Evolutionary conservation across 306 rosid genomes (phyloP).

Genomic region (Acacia crassicarpa): DNA sequence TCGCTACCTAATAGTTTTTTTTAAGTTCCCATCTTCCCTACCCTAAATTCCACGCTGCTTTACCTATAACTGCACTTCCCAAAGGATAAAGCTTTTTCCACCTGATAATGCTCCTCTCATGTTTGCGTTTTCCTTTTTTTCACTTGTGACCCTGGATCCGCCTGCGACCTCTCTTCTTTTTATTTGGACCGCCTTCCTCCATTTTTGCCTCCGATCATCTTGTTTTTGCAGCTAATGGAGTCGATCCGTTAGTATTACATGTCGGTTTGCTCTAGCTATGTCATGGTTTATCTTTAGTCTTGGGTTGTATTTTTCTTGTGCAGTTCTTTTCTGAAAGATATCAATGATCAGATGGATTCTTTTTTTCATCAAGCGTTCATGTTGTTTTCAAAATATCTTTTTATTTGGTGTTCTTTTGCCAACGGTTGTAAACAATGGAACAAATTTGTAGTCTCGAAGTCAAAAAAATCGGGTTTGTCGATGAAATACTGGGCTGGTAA

Average conservation of each 20-base stretch:
- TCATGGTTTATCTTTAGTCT: slow-evolving; percentile 23
- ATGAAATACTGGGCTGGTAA: slow-evolving; percentile 24
- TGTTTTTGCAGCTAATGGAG: slow-evolving; percentile 16
- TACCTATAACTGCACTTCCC: slow-evolving; percentile 17
- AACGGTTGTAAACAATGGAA: slow-evolving; percentile 25
- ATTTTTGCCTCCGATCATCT: slow-evolving; percentile 45
- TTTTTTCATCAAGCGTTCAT: slow-evolving; percentile 1
- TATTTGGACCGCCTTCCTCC: not conserved
- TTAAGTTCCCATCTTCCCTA: slow-evolving; percentile 6
- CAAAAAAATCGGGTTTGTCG: slow-evolving; percentile 26
- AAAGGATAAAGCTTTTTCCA: slow-evolving; percentile 2
- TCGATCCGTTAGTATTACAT: slow-evolving; percentile 56
- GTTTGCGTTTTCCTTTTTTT: not conserved
- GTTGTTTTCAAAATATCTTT: not conserved
- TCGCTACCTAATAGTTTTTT: slow-evolving; percentile 41
- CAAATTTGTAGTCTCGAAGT: slow-evolving; percentile 24
- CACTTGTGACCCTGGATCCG: slow-evolving; percentile 34
- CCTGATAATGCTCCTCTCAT: slow-evolving; percentile 27
- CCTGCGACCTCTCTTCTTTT: slow-evolving; percentile 31
- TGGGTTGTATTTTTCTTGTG: not conserved
- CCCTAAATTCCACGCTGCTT: slow-evolving; percentile 36
- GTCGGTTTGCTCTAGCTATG: not conserved
- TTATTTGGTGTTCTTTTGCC: not conserved
- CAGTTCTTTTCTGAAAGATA: not conserved
- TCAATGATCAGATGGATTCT: slow-evolving; percentile 46